Conservation (phyloP, 441 rosid genomes). For the Eruca vesicaria region DNA sequence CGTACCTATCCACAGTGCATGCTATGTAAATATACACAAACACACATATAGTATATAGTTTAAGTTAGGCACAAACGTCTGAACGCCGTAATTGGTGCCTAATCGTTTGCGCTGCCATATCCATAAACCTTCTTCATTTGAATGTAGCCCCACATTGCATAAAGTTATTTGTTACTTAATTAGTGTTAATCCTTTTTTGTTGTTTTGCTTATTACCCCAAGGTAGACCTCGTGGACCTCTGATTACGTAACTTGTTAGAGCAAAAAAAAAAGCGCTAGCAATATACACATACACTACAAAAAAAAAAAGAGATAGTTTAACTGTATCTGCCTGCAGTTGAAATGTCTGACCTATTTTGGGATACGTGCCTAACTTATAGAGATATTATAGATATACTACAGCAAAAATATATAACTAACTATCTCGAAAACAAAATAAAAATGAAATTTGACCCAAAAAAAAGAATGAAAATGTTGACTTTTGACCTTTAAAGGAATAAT, state of each 20-base stretch:
- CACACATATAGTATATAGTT: background rate
- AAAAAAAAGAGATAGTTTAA: no score
- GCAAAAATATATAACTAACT: background rate
- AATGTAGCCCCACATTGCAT: background rate
- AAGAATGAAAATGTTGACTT: slow-evolving; percentile 36
- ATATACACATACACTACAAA: background rate
- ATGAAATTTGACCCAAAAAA: background rate
- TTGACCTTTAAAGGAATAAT: slow-evolving; percentile 11
- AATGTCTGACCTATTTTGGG: slow-evolving; percentile 29
- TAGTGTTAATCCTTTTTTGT: background rate
- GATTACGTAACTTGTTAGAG: background rate
- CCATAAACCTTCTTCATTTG: slow-evolving; percentile 13
- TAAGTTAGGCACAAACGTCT: slow-evolving; percentile 3
- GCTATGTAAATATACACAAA: background rate
- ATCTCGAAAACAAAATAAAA: background rate
- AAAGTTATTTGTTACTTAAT: background rate
- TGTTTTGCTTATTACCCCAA: background rate
- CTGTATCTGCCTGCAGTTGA: slow-evolving; percentile 31
- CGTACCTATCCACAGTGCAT: slow-evolving; percentile 10
- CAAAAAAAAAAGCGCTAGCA: background rate
- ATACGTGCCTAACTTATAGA: slow-evolving; percentile 33
- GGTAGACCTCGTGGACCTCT: slow-evolving; percentile 3
- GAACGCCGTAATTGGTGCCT: slow-evolving; percentile 26
- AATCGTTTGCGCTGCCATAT: slow-evolving; percentile 12
- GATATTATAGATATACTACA: background rate